Evolutionary conservation across 2,329 filamentous ascomycete species (phyloP), one percentile per base, ranked within the genome.

Genomic region (Cephalotrichum gorgonifer): DNA sequence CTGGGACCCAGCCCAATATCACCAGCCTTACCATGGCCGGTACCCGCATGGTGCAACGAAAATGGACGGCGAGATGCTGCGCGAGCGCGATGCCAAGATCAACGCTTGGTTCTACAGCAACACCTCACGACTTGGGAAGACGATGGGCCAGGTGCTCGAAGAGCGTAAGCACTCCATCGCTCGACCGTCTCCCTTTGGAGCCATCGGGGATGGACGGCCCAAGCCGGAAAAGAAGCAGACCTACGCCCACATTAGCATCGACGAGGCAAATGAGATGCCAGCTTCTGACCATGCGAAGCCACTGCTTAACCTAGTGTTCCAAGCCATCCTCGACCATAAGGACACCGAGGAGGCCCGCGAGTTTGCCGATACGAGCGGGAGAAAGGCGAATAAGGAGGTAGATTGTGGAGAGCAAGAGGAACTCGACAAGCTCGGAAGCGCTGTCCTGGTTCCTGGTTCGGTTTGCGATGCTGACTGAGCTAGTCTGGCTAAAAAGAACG

Each of bases 261-360:
- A 62, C 2, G 62, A 72, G 31, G 68, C 65, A 27, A 68, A 66
- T 51, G 50, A 49, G 6, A 66, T 67, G 53, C 58, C 67, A 4
- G 58, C 60, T 3, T 53, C 60, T 2, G 66, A 72, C 44, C 66
- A 72, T 47, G 61, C 64, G 11, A 57, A 60, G 12, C 69, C 71
- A 2, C 60, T 76, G 11, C 48, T 77, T 9, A 67, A 63, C 44
- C 65, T 73, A 64, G 59, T 62, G 3, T 64, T 69, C 50, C 41
- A 49, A 7, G 28, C 47, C 7, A 17, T 49, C 27, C 23, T 31
- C n/a, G 27, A 39, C 28, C 30, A 33, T 20, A 33, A 27, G 28
- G 33, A 49, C 17, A 14, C n/a, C 26, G 47, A 33, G 22, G n/a
- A 26, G 27, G 17, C 42, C 12, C 23, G 22, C 26, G 28, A 44